phyloP scores from a whole-genome alignment of 1,284 basidiomycete species.

The Ganoderma sinense region DNA sequence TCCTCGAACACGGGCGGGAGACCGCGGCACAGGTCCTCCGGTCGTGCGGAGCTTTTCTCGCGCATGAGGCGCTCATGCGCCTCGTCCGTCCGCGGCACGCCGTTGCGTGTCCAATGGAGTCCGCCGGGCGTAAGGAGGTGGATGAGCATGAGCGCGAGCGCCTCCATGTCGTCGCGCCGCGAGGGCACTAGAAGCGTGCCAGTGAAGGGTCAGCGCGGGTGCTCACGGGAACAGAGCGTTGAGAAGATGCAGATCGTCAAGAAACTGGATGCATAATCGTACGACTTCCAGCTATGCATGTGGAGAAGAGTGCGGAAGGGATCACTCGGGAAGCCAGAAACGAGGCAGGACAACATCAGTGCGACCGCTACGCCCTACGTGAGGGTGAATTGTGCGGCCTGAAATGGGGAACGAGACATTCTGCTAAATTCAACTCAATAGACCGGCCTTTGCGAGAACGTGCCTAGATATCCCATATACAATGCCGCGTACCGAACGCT shows the following conservation, averaged over 20 bases:
- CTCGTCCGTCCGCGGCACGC: constrained; percentile 70
- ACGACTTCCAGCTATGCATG: neutral
- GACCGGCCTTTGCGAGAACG: neutral
- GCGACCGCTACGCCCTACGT: neutral
- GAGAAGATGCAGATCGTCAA: neutral
- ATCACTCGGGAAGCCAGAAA: neutral
- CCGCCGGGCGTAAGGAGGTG: constrained; percentile 80
- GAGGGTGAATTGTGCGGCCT: neutral
- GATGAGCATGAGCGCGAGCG: constrained; percentile 77
- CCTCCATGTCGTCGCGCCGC: constrained; percentile 79
- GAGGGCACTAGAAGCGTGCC: constrained; percentile 61
- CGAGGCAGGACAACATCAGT: neutral
- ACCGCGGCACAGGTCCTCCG: constrained; percentile 74
- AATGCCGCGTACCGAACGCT: neutral
- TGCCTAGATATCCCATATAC: neutral
- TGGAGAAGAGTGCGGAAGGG: neutral
- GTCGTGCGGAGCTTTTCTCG: constrained; percentile 61
- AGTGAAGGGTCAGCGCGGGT: neutral
- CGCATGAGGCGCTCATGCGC: constrained; percentile 68
- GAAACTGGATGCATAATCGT: neutral
- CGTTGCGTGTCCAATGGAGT: constrained; percentile 78
- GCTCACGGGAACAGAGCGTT: too few species aligned
- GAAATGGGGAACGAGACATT: neutral
- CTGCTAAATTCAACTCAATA: neutral
- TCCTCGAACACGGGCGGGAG: constrained; percentile 77